phyloP scores from a whole-genome alignment of 257 asterid genomes.

The Solanum lignicaule region DNA sequence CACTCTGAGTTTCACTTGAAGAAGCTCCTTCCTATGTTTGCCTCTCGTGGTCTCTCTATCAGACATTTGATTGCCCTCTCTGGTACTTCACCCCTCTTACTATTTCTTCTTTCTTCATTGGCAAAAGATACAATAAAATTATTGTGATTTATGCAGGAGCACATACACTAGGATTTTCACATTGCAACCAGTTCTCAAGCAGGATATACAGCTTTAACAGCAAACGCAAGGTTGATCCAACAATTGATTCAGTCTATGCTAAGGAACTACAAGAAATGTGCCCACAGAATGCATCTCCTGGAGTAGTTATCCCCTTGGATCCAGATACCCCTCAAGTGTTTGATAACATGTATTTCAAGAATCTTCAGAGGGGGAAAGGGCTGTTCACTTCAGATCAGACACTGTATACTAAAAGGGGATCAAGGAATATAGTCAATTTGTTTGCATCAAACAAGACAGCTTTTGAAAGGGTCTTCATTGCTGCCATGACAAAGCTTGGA shows the following conservation, averaged over 20 bases:
- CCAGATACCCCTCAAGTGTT: conserved; percentile 41
- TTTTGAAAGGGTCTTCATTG: conserved; percentile 38
- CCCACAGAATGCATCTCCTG: conserved; percentile 45
- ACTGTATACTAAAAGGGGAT: conserved; percentile 40
- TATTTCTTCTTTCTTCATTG: neutral
- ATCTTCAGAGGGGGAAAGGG: conserved; percentile 62
- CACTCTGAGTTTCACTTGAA: conserved; percentile 32
- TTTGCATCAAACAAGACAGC: conserved; percentile 44
- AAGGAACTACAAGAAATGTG: conserved; percentile 49
- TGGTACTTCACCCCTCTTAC: conserved; percentile 11
- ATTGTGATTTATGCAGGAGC: conserved; percentile 33
- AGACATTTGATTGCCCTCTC: conserved; percentile 73
- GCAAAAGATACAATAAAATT: neutral
- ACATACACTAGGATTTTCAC: conserved; percentile 72
- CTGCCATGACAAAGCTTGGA: conserved; percentile 59
- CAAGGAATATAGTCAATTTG: conserved; percentile 35
- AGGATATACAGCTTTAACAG: conserved; percentile 57
- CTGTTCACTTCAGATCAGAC: conserved; percentile 59
- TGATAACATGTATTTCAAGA: conserved; percentile 56
- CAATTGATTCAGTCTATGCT: conserved; percentile 39
- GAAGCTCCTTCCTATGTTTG: conserved; percentile 38
- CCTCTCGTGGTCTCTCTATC: conserved; percentile 31
- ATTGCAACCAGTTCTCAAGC: conserved; percentile 53
- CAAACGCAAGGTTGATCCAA: conserved; percentile 31
- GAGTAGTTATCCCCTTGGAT: conserved; percentile 68